Percentiles rank a stretch among this genome's conserved stretches.
Conservation (phyloP, 768 basidiomycete genomes). For the Tulasnella sp. region DNA sequence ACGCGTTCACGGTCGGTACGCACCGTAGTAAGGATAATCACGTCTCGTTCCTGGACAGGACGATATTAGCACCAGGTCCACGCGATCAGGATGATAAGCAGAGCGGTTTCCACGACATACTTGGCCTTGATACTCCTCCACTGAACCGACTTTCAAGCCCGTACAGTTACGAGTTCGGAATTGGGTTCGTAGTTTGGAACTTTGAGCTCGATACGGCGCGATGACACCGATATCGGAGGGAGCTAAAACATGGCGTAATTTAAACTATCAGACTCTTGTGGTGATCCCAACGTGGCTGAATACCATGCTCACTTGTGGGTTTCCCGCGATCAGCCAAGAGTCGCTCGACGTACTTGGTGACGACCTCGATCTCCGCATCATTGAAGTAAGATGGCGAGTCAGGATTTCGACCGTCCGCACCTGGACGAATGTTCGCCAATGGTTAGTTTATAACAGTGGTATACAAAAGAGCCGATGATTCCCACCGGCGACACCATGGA, state of each 20-base stretch:
- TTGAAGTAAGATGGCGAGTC: conserved; percentile 66
- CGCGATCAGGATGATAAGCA: no score
- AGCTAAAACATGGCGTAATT: background rate
- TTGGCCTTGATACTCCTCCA: conserved; percentile 18
- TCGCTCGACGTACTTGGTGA: conserved; percentile 38
- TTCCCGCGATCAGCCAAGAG: conserved; percentile 28
- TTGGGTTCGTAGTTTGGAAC: conserved; percentile 36
- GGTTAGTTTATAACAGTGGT: background rate
- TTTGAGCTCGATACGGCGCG: conserved; percentile 52
- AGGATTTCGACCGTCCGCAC: conserved; percentile 49
- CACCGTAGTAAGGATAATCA: conserved; percentile 7
- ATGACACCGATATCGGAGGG: background rate
- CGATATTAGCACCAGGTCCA: no score
- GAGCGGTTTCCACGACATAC: background rate
- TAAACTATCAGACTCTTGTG: background rate
- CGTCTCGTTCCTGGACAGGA: conserved; percentile 6
- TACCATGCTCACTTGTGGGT: conserved; percentile 11
- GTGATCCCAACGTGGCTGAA: no score
- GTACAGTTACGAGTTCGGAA: conserved; percentile 22
- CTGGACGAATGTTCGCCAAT: background rate
- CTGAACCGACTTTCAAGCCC: conserved; percentile 12
- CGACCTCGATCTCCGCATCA: conserved; percentile 44
- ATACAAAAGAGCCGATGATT: no score
- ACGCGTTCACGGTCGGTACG: background rate
- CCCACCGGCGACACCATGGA: conserved; percentile 7